phyloP scores from a whole-genome alignment of 371 early-diverging fungal genomes.

The Choanephora cucurbitarum region DNA sequence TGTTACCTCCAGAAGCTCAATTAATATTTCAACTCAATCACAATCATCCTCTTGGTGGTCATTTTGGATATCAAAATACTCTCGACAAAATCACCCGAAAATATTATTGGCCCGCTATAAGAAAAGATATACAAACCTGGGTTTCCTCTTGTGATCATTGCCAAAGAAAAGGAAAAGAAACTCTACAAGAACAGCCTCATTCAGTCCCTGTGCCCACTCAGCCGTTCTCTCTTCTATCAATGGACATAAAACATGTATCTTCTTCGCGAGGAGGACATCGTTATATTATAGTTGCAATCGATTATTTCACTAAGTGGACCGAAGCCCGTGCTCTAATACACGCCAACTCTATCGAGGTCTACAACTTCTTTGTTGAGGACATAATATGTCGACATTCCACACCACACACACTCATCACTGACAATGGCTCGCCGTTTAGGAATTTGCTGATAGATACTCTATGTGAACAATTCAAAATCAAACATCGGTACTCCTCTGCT shows the following conservation, averaged over 20 bases:
- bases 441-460: background rate
- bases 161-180: constrained; percentile 6
- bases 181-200: background rate
- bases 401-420: background rate
- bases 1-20: background rate
- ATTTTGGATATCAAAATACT: background rate
- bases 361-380: constrained; percentile 10
- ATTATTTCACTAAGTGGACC: constrained; percentile 16
- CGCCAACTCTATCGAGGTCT: background rate
- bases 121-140: background rate
- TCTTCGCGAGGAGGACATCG: constrained; percentile 8
- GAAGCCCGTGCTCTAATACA: constrained; percentile 3
- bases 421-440: constrained; percentile 13
- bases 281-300: constrained; percentile 26
- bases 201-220: background rate
- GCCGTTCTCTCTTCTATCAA: background rate
- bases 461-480: constrained; percentile 1
- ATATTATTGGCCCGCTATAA: background rate
- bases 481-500: background rate
- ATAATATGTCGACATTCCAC: constrained; percentile 8
- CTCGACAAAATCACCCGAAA: background rate
- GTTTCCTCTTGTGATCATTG: background rate
- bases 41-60: constrained; percentile 4
- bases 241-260: constrained; percentile 6
- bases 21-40: background rate